phyloP scores from a whole-genome alignment of 2,329 filamentous ascomycete species.

The Fusarium sp. region DNA sequence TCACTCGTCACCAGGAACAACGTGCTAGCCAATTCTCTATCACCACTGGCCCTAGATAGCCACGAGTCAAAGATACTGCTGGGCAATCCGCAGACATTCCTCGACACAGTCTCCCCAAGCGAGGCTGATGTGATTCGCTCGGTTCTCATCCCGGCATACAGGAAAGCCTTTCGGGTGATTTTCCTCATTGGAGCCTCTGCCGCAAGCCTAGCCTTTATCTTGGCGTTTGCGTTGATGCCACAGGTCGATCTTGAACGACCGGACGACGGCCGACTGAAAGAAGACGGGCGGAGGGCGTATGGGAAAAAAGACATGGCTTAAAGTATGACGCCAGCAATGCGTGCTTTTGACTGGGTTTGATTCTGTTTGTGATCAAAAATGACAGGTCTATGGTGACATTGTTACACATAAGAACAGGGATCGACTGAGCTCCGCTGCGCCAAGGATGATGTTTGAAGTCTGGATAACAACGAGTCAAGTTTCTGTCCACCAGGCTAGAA shows the following conservation, averaged over 20 bases:
- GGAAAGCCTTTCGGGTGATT: constrained; percentile 52
- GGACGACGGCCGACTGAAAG: constrained; percentile 53
- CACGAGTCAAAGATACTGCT: constrained; percentile 46
- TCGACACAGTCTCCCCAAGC: constrained; percentile 42
- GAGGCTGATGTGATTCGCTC: constrained; percentile 48
- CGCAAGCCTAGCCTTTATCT: constrained; percentile 50
- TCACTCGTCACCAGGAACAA: constrained; percentile 49
- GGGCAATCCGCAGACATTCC: constrained; percentile 49
- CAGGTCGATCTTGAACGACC: constrained; percentile 53
- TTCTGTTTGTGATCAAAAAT: too few relatives aligned
- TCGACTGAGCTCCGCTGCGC: too few relatives aligned
- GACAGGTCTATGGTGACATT: background rate
- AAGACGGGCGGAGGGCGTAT: constrained; percentile 46
- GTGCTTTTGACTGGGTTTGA: background rate
- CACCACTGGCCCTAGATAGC: constrained; percentile 40
- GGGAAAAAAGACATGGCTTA: constrained; percentile 18
- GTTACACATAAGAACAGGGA: background rate
- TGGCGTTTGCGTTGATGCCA: constrained; percentile 55
- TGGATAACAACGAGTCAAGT: too few relatives aligned
- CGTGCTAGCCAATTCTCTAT: constrained; percentile 48
- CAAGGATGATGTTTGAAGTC: background rate
- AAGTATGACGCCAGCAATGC: background rate
- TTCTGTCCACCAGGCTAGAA: too few relatives aligned
- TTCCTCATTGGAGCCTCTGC: constrained; percentile 53
- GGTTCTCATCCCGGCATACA: constrained; percentile 52